Evolutionary conservation across 768 basidiomycete species (phyloP).

Genomic region (Crucibulum laeve): DNA sequence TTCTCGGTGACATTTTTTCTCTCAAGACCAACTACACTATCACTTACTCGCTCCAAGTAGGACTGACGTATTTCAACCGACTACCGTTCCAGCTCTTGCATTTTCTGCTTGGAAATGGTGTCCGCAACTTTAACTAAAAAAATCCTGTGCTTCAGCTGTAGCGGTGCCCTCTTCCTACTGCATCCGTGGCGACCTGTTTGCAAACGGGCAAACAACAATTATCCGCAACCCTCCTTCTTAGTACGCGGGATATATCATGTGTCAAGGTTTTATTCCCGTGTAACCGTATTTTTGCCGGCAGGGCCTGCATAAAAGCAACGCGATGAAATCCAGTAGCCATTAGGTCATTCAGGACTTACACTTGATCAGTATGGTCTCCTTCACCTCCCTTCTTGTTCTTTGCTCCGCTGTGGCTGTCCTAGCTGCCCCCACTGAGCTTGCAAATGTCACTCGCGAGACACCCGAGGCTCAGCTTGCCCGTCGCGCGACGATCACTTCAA

Average conservation of each 20-base stretch:
- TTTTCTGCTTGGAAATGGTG: neutral
- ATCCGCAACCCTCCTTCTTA: neutral
- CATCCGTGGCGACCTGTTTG: neutral
- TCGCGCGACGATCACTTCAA: neutral
- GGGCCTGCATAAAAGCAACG: constrained; percentile 1
- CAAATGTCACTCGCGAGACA: neutral
- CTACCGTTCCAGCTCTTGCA: neutral
- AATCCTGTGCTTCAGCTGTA: neutral
- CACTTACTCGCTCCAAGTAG: neutral
- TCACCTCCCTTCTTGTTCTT: constrained; percentile 2
- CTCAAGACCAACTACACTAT: neutral
- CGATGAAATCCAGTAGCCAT: neutral
- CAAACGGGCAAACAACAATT: neutral
- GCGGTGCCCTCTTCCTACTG: neutral
- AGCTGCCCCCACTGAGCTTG: neutral
- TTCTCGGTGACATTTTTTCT: neutral
- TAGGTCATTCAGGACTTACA: constrained; percentile 1
- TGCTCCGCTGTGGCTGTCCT: constrained; percentile 1
- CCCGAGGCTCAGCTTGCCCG: neutral
- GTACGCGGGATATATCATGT: neutral
- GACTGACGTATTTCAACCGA: neutral
- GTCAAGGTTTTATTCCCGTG: neutral
- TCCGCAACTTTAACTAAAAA: neutral
- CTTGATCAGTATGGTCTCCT: constrained; percentile 1
- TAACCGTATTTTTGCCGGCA: constrained; percentile 1